Conservation (phyloP, 805 yeast species). For the Jamesozyma hellenica region DNA sequence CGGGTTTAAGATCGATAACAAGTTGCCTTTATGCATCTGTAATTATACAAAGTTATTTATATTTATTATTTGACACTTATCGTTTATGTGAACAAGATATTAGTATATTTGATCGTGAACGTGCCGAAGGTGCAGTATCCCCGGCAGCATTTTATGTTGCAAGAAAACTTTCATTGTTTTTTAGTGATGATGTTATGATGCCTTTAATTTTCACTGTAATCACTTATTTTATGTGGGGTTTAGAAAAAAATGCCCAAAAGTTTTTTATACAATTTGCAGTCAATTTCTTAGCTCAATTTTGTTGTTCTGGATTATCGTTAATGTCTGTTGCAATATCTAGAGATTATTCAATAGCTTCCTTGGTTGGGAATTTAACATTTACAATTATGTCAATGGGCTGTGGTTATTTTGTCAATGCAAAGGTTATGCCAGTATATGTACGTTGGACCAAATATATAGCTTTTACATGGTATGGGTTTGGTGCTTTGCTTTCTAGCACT, state of each 20-base stretch:
- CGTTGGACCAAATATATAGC: slow-evolving; percentile 75
- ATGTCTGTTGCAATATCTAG: slow-evolving; percentile 43
- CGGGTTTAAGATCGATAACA: slow-evolving; percentile 54
- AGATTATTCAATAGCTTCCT: slow-evolving; percentile 51
- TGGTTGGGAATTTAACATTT: slow-evolving; percentile 52
- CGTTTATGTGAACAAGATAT: slow-evolving; percentile 47
- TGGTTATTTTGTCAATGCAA: slow-evolving; percentile 70
- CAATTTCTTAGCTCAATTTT: slow-evolving; percentile 44
- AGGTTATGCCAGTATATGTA: slow-evolving; percentile 72
- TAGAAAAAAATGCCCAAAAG: slow-evolving; percentile 38
- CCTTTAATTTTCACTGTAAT: slow-evolving; percentile 49
- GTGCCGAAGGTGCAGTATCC: slow-evolving; percentile 58
- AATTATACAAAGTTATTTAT: slow-evolving; percentile 46
- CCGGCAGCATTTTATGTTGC: slow-evolving; percentile 57
- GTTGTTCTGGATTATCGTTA: slow-evolving; percentile 23
- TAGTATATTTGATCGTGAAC: slow-evolving; percentile 52
- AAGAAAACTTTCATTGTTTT: slow-evolving; percentile 53
- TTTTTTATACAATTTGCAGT: slow-evolving; percentile 58
- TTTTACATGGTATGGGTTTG: slow-evolving; percentile 70
- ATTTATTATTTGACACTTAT: slow-evolving; percentile 48
- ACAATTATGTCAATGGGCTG: slow-evolving; percentile 70
- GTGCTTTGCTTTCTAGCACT: slow-evolving; percentile 55
- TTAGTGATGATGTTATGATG: slow-evolving; percentile 60
- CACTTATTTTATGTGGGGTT: slow-evolving; percentile 71
- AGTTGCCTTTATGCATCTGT: slow-evolving; percentile 44